A percentile compares a stretch with the other conserved stretches of the same genome.
Conservation (phyloP, 1,284 basidiomycete genomes). For the Neonothopanus nambi region DNA sequence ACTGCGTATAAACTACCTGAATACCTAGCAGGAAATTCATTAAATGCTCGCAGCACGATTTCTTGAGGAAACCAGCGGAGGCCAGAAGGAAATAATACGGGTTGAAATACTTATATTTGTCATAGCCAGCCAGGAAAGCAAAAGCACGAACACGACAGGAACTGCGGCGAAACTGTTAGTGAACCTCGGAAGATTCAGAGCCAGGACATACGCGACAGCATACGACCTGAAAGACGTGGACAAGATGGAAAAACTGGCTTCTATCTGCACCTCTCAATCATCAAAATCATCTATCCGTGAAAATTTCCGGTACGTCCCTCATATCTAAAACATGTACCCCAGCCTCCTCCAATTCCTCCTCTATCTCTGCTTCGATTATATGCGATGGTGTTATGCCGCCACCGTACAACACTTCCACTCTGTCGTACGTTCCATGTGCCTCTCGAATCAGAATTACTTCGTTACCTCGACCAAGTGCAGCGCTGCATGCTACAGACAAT, state of each 20-base stretch:
- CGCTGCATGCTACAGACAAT: slow-evolving; percentile 42
- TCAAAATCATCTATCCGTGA: slow-evolving; percentile 42
- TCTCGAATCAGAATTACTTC: slow-evolving; percentile 61
- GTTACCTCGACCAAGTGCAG: slow-evolving; percentile 63
- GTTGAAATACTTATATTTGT: too few relatives aligned
- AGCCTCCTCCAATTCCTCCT: slow-evolving; percentile 63
- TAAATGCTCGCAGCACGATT: too few relatives aligned
- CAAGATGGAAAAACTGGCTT: not conserved
- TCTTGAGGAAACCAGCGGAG: too few relatives aligned
- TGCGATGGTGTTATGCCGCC: slow-evolving; percentile 52
- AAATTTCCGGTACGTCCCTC: slow-evolving; percentile 58
- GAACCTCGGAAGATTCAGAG: not conserved
- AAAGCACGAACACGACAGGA: too few relatives aligned
- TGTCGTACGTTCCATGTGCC: slow-evolving; percentile 66
- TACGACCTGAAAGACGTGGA: too few relatives aligned
- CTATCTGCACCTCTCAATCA: not conserved
- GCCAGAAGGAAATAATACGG: too few relatives aligned
- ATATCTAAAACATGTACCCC: slow-evolving; percentile 65
- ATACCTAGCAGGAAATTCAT: too few relatives aligned
- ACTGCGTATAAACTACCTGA: too few relatives aligned
- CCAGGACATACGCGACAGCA: too few relatives aligned
- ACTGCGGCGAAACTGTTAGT: not conserved
- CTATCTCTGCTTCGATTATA: slow-evolving; percentile 56
- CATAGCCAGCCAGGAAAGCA: too few relatives aligned
- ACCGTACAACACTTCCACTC: slow-evolving; percentile 58